Base-by-base conservation (phyloP, 73 alveolate genomes). In the Paramecium biaurelia region DNA sequence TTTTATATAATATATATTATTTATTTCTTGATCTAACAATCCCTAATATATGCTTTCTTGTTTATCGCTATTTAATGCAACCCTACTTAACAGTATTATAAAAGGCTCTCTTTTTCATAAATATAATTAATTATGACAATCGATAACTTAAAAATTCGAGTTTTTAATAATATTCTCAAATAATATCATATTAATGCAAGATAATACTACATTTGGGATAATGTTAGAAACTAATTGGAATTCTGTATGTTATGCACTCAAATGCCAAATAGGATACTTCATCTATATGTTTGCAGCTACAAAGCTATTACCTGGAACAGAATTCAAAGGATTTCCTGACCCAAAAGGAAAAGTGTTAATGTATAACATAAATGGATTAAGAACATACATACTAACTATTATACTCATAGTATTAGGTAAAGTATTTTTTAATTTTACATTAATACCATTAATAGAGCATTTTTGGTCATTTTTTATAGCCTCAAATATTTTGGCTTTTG, bases 381-480 rank as follows among this genome's bases (percentile, higher is more conserved):
- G 20, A 32, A 86, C 70, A 32, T 63, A 41, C 28, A 38, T 86
- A 15, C 15, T 86, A 21, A 86, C 93, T 24, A 12, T 63, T 23
- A 34, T 68, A 18, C 20, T 76, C 34, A 47, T 47, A 5, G 0
- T 67, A 15, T 7, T 67, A 4, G 86, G 88, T 63, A 86, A 72
- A 41, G 26, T 35, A 7, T 86, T 30, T 15, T 63, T 86, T 59
- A 68, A 68, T 11, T 34, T 86, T 14, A 47, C 93, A 21, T 34
- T 86, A 26, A 35, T 42, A 5, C 58, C 67, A 14, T 28, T 86
- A 32, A 57, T 86, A n/a, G 34, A 35, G n/a, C 38, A 86, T 12
- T 86, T 86, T 45, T 86, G 93, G 93, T 86, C 93, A 20, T 86
- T 86, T 38, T 86, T 86, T 63, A 53, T 76, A 32, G 86, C 85